Conservation (phyloP, 2,329 filamentous ascomycete genomes). For the Emergomyces africanus region DNA sequence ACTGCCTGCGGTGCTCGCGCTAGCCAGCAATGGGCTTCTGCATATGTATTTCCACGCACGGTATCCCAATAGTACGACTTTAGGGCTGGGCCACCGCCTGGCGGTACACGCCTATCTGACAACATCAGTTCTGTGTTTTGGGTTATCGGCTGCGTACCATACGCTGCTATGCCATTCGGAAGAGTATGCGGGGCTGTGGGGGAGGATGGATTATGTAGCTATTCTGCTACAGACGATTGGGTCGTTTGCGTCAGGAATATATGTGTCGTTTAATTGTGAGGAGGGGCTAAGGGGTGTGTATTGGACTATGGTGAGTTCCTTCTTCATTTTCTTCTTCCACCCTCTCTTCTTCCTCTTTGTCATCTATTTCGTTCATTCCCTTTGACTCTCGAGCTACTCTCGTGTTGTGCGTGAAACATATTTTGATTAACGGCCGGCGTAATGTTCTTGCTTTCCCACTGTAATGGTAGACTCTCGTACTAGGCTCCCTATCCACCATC, state of each 20-base stretch:
- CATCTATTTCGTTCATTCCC: no score
- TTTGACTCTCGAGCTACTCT: slow-evolving; percentile 13
- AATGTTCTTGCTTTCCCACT: neutral
- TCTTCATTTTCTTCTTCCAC: no score
- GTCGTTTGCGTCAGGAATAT: slow-evolving; percentile 20
- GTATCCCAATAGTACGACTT: neutral
- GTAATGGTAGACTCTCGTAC: slow-evolving; percentile 22
- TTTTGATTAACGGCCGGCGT: neutral
- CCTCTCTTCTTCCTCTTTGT: no score
- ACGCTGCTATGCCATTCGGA: slow-evolving; percentile 18
- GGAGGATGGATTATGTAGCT: slow-evolving; percentile 17
- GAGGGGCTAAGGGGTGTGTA: slow-evolving; percentile 14
- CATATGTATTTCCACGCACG: slow-evolving; percentile 5
- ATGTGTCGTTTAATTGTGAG: slow-evolving; percentile 20
- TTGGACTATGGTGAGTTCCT: slow-evolving; percentile 21
- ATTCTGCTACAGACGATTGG: slow-evolving; percentile 20
- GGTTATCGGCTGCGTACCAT: slow-evolving; percentile 34
- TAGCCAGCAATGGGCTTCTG: slow-evolving; percentile 14
- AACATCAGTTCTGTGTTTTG: slow-evolving; percentile 54
- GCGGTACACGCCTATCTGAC: slow-evolving; percentile 50
- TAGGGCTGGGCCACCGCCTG: slow-evolving; percentile 2
- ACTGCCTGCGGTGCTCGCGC: slow-evolving; percentile 50
- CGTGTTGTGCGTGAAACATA: neutral
- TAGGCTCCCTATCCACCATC: slow-evolving; percentile 22
- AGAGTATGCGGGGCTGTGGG: slow-evolving; percentile 12